These are phyloP conservation scores for Naganishia friedmannii DNA, from an alignment of 768 basidiomycete species.

Conservation along the genomic window DNA sequence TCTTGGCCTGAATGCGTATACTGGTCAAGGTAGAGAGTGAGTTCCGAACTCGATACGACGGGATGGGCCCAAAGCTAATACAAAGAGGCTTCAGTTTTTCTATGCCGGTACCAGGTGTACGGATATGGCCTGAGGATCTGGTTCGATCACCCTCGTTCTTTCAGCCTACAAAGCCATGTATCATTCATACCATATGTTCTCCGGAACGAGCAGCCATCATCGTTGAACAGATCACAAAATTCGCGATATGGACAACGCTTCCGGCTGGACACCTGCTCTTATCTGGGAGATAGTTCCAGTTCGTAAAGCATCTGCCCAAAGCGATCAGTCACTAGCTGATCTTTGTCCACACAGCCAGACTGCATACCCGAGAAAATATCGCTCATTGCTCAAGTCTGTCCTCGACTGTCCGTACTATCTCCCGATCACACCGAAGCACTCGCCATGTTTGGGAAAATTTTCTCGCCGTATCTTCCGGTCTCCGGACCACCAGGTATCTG, in stretches of 20 bases:
- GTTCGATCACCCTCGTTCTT: constrained; percentile 20
- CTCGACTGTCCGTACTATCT: constrained; percentile 28
- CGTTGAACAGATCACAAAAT: not conserved
- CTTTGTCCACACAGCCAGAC: constrained; percentile 2
- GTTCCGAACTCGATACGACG: not conserved
- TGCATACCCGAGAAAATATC: constrained; percentile 12
- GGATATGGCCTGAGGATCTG: constrained; percentile 25
- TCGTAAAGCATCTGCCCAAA: not conserved
- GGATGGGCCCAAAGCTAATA: not conserved
- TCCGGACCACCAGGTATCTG: constrained; percentile 22
- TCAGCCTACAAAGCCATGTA: not conserved
- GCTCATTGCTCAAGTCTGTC: constrained; percentile 1
- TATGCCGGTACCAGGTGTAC: constrained; percentile 7
- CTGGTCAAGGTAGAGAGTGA: constrained; percentile 32
- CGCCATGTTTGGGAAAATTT: constrained; percentile 21
- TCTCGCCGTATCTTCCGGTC: constrained; percentile 23
- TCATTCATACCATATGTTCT: constrained; percentile 16
- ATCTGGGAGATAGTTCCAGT: constrained; percentile 19
- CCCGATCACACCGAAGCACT: constrained; percentile 33
- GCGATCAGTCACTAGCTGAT: not conserved
- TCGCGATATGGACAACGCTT: not conserved
- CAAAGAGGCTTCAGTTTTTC: constrained; percentile 14
- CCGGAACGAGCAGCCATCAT: constrained; percentile 20
- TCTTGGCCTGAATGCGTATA: constrained; percentile 23
- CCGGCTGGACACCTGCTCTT: constrained; percentile 2